A percentile compares a stretch with the other conserved stretches of the same genome.
Conservation (phyloP, 2,329 filamentous ascomycete genomes). For the Beauveria rudraprayagi region DNA sequence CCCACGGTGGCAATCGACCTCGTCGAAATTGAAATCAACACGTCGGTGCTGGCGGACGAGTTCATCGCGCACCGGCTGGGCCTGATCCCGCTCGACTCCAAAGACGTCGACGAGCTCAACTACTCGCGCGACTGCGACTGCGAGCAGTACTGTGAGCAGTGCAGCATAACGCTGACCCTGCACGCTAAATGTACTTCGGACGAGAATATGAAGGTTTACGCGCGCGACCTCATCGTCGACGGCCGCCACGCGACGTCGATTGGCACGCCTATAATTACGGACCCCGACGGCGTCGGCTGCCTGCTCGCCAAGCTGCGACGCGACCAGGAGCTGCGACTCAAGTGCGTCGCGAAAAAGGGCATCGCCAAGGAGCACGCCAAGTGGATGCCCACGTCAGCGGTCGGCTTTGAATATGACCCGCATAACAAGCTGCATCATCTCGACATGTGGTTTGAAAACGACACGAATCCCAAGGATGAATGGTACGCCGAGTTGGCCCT, state of each 20-base stretch:
- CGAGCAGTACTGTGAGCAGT: slow-evolving; percentile 88
- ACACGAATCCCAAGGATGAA: slow-evolving; percentile 66
- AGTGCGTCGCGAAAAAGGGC: slow-evolving; percentile 93
- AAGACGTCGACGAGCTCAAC: slow-evolving; percentile 71
- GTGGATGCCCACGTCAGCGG: slow-evolving; percentile 86
- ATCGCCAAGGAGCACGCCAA: slow-evolving; percentile 99
- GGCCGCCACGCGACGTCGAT: slow-evolving; percentile 65
- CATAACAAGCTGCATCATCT: slow-evolving; percentile 91
- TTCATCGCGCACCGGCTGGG: slow-evolving; percentile 91
- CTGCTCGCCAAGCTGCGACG: slow-evolving; percentile 86
- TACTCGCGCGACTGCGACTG: slow-evolving; percentile 95
- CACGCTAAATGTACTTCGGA: slow-evolving; percentile 80
- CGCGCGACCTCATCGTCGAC: slow-evolving; percentile 73
- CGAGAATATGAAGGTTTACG: slow-evolving; percentile 89
- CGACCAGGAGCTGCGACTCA: slow-evolving; percentile 83
- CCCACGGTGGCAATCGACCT: slow-evolving; percentile 92
- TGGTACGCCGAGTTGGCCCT: slow-evolving; percentile 48
- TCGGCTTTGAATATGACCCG: slow-evolving; percentile 97
- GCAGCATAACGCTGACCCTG: slow-evolving; percentile 75
- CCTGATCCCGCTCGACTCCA: slow-evolving; percentile 78
- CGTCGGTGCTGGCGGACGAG: slow-evolving; percentile 91
- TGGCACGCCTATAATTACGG: slow-evolving; percentile 74
- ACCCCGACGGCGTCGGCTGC: slow-evolving; percentile 71
- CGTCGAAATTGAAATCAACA: slow-evolving; percentile 88
- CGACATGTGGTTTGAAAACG: slow-evolving; percentile 84